A percentile compares a stretch with the other conserved stretches of the same genome.
These are phyloP conservation scores for Nothophytophthora sp. DNA, from an alignment of 352 stramenopile genomes.

Conservation along the genomic window DNA sequence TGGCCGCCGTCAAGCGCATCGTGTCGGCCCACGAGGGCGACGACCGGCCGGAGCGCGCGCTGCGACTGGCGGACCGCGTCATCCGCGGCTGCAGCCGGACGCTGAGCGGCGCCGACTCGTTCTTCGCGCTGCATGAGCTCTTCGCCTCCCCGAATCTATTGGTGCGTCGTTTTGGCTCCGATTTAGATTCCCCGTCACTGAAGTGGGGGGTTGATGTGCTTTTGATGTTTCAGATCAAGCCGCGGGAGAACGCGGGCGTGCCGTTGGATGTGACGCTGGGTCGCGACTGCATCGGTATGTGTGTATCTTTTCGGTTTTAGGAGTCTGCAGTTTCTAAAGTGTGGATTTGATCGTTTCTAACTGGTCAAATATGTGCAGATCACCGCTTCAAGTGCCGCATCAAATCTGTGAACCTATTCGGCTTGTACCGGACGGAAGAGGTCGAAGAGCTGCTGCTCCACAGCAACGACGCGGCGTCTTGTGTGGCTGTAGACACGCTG, in stretches of 20 bases:
- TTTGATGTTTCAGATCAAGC: no score
- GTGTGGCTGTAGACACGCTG: conserved; percentile 60
- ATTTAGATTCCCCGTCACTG: no score
- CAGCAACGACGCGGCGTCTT: conserved; percentile 40
- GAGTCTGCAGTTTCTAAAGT: no score
- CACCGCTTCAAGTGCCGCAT: conserved; percentile 74
- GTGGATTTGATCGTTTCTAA: no score
- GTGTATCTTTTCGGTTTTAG: no score
- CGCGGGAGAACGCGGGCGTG: conserved; percentile 36
- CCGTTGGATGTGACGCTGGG: conserved; percentile 68
- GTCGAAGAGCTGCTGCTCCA: conserved; percentile 52
- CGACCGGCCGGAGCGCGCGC: conserved; percentile 39
- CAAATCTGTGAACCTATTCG: conserved; percentile 65
- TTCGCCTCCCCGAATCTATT: conserved; percentile 58
- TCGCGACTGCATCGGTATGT: conserved; percentile 46
- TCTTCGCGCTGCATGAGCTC: conserved; percentile 74
- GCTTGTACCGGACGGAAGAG: conserved; percentile 61
- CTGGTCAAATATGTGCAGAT: no score
- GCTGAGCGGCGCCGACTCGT: conserved; percentile 74
- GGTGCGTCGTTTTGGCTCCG: no score
- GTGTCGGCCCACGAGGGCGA: conserved; percentile 40
- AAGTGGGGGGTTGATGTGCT: no score
- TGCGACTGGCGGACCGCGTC: conserved; percentile 60
- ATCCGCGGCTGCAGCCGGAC: conserved; percentile 76
- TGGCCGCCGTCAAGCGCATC: conserved; percentile 76